Percentiles rank a stretch among this genome's conserved stretches.
Conservation (phyloP, 257 asterid species). For the Nicotiana undulata region DNA sequence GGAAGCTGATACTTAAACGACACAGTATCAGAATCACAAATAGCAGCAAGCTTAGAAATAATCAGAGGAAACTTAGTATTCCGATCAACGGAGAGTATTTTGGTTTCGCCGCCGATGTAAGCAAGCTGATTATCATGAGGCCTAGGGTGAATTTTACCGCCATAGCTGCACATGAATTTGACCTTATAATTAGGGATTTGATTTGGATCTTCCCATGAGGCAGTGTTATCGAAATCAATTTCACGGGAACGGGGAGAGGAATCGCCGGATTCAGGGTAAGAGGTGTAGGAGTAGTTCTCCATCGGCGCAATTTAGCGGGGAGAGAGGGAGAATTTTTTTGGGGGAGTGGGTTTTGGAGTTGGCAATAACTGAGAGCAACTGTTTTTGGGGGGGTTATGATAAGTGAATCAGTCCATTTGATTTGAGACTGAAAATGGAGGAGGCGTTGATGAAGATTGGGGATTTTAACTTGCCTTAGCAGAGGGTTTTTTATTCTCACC, state of each 20-base stretch:
- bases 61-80: slow-evolving; percentile 39
- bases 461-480: background rate
- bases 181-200: slow-evolving; percentile 42
- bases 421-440: background rate
- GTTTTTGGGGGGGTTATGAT: background rate
- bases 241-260: slow-evolving; percentile 94
- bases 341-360: background rate
- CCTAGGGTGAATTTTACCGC: slow-evolving; percentile 88
- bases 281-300: slow-evolving; percentile 76
- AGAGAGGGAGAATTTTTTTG: background rate
- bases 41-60: slow-evolving; percentile 46
- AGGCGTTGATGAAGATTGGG: background rate
- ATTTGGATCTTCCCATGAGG: slow-evolving; percentile 78
- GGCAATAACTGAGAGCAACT: no score
- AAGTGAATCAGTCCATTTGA: background rate
- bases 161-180: slow-evolving; percentile 93
- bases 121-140: slow-evolving; percentile 83
- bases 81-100: slow-evolving; percentile 82
- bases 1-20: slow-evolving; percentile 89
- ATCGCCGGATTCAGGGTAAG: slow-evolving; percentile 85
- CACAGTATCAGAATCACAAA: slow-evolving; percentile 50
- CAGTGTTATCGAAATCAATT: slow-evolving; percentile 68
- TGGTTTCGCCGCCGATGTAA: slow-evolving; percentile 90
- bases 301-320: slow-evolving; percentile 27
- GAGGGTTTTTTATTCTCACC: background rate